Base-by-base conservation (phyloP, 768 basidiomycete genomes). In the Strobilomyces confusus region DNA sequence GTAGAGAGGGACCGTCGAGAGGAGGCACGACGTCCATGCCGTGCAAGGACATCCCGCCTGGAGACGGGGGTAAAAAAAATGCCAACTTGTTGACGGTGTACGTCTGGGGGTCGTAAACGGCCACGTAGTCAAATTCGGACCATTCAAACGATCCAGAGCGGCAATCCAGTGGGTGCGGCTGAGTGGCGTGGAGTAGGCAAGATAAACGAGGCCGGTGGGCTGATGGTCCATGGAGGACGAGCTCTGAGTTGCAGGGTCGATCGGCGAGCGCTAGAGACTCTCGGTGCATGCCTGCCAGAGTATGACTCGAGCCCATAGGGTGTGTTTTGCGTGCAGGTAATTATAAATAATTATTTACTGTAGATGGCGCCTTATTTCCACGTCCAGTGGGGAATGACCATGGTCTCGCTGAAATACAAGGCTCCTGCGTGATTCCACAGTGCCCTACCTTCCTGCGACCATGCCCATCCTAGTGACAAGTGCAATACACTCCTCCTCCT, bases 201-300 rank as follows among this genome's bases (percentile, higher is more conserved):
- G 75, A 59, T 82, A 87, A 13, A 87, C 44, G 20, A 81, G 58
- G 25, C 84, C 84, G 1, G 75, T 75, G 1, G 80, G 73, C 44
- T 78, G 73, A 51, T 85, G n/a, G n/a, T n/a, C n/a, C n/a, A n/a
- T n/a, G 83, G n/a, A 85, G 68, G 5, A 83, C 75, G 26, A 80
- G 63, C 63, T 86, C 84, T 87, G 55, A 9, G 33, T 8, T 29
- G 29, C 29, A 6, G n/a, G 19, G 38, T 11, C 9, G 9, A 20
- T 41, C 22, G 23, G 22, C 6, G n/a, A 9, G n/a, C n/a, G n/a
- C n/a, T n/a, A n/a, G n/a, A n/a, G n/a, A 85, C 86, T 86, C 71
- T 88, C 86, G n/a, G n/a, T n/a, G 58, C 86, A 88, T 22, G 84
- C 86, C 54, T 81, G 69, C n/a, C n/a, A n/a, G n/a, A n/a, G n/a